Base-by-base conservation (phyloP, 805 yeast genomes). In the Pichia paraexigua region DNA sequence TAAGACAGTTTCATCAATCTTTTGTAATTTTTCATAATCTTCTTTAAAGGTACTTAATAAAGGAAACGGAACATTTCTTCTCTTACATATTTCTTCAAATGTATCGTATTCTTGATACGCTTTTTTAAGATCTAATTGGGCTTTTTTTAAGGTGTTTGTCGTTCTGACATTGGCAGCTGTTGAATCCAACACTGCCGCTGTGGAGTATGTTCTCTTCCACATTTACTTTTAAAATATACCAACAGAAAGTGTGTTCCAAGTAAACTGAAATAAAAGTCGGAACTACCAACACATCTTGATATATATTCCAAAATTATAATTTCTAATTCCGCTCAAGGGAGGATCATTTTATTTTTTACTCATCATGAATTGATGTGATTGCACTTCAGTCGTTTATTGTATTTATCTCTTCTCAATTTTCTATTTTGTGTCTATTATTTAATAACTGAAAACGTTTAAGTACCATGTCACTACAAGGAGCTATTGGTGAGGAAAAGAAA, bases 41-140 rank as follows among this genome's bases (percentile, higher is more conserved):
- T 56, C 48, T n/a, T 46, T 42, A 44, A 63, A 65, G 7, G 50
- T 56, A 5, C 52, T 48, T 1, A 53, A 55, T 7, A 66, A 47
- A 10, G 70, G 61, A 43, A 58, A 58, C n/a, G 48, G 46, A 2
- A 64, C 62, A n/a, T 65, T 65, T 53, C 78, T 64, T 50, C 66
- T 63, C 7, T 48, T 44, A 28, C 76, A 68, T 3, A 67, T 60
- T 0, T 60, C 61, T 11, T 63, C 45, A 28, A 65, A 66, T 7
- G 35, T 45, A 5, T 64, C 65, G n/a, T 62, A 50, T 35, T 66
- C 62, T 3, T 62, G 62, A 13, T 60, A 54, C 15, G 68, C 65
- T 18, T 54, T 54, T 49, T 68, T 69, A 50, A 68, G 54, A 51
- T 74, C 71, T 48, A 69, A 67, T 1, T 62, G 53, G 1, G 77